A percentile compares a stretch with the other conserved stretches of the same genome.
phyloP scores from a whole-genome alignment of 768 basidiomycete species.

The Lactifluus echinatus region DNA sequence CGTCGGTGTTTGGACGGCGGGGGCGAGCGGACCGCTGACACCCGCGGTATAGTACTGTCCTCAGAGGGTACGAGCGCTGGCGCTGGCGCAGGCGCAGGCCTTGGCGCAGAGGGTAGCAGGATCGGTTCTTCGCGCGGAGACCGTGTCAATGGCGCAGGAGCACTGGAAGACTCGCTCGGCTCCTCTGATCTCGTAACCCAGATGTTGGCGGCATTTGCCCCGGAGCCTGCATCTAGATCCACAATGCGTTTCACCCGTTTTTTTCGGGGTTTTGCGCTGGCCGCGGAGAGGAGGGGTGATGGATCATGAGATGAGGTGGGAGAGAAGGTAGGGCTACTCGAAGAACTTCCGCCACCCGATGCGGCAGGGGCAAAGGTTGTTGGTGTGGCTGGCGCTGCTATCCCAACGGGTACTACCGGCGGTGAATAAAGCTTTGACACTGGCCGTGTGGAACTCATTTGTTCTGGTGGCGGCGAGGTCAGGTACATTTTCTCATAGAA shows the following conservation, averaged over 20 bases:
- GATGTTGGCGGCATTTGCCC: constrained; percentile 28
- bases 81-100: neutral
- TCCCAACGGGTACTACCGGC: constrained; percentile 50
- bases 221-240: constrained; percentile 51
- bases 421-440: constrained; percentile 47
- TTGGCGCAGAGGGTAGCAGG: neutral
- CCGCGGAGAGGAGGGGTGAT: constrained; percentile 37
- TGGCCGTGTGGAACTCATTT: constrained; percentile 43
- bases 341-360: constrained; percentile 14
- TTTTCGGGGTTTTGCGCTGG: constrained; percentile 43
- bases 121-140: constrained; percentile 7
- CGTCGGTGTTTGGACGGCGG: constrained; percentile 15
- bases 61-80: neutral
- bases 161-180: neutral
- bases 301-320: constrained; percentile 34
- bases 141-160: neutral
- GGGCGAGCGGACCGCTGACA: neutral
- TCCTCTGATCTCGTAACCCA: constrained; percentile 22
- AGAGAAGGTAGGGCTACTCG: constrained; percentile 24
- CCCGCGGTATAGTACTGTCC: constrained; percentile 1
- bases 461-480: constrained; percentile 39
- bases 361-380: neutral
- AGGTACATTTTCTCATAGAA: constrained; percentile 64
- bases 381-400: constrained; percentile 8
- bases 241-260: constrained; percentile 65